Percentiles rank a stretch among this genome's conserved stretches.
Evolutionary conservation across 768 basidiomycete genomes (phyloP).

Genomic region (Mycena floridula): DNA sequence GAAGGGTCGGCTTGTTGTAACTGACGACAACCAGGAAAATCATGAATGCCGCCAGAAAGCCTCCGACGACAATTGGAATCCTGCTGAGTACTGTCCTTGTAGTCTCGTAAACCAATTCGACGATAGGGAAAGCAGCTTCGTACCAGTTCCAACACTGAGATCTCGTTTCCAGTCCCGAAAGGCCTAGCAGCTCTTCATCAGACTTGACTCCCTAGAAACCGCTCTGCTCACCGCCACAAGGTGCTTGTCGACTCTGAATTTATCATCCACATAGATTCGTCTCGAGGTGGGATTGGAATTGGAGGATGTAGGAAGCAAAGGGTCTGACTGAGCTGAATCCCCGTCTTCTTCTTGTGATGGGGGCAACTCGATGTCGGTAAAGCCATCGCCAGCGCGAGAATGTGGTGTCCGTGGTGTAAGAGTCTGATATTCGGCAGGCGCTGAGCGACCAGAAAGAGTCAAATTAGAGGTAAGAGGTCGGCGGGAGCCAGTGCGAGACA

Average conservation of each 20-base stretch:
- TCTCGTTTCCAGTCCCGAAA: conserved; percentile 32
- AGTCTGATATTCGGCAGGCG: conserved; percentile 25
- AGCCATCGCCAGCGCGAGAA: conserved; percentile 51
- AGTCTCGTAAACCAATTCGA: conserved; percentile 42
- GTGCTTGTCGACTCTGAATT: conserved; percentile 11
- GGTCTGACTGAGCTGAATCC: conserved; percentile 27
- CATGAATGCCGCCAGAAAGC: conserved; percentile 3
- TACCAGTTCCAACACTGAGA: too few relatives aligned
- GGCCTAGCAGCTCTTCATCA: conserved; percentile 40
- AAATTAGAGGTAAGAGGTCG: too few relatives aligned
- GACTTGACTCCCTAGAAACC: conserved; percentile 19
- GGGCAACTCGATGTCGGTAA: conserved; percentile 42
- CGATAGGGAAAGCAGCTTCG: conserved; percentile 42
- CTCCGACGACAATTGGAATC: conserved; percentile 6
- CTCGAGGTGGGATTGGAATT: conserved; percentile 28
- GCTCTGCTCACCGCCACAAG: conserved; percentile 13
- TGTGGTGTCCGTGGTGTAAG: conserved; percentile 60
- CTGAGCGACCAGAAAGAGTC: conserved; percentile 10
- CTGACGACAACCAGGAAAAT: conserved; percentile 8
- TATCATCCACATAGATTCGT: conserved; percentile 4
- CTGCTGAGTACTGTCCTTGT: conserved; percentile 33
- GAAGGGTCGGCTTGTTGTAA: conserved; percentile 8
- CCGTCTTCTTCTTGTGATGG: conserved; percentile 21
- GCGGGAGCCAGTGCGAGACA: too few relatives aligned
- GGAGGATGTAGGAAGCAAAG: conserved; percentile 32